Conservation (phyloP, 2,329 filamentous ascomycete species). For the Calonectria pseudoreteaudii region DNA sequence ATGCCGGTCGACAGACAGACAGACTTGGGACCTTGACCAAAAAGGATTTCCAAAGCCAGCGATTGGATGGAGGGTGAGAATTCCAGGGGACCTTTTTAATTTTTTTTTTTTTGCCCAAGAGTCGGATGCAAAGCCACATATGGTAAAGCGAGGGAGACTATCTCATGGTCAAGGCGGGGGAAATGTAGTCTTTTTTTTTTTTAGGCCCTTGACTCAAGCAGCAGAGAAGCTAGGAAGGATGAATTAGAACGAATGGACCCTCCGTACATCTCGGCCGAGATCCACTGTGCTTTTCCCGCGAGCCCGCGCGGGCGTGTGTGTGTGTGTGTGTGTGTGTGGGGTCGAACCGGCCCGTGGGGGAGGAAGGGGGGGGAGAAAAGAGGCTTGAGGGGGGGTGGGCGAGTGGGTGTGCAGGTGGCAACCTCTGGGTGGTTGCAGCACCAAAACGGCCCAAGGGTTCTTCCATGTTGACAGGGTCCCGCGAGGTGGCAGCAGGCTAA, state of each 20-base stretch:
- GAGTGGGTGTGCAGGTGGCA: not conserved
- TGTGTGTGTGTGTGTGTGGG: not conserved
- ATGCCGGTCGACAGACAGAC: not conserved
- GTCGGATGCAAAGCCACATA: slow-evolving; percentile 3
- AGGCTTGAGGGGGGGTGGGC: not conserved
- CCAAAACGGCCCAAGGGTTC: not conserved
- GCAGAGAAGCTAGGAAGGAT: not conserved
- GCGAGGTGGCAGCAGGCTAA: not conserved
- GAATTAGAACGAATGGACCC: not conserved
- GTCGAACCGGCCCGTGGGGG: not conserved
- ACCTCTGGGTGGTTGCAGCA: not conserved
- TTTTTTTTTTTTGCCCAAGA: too few species aligned
- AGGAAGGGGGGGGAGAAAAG: not conserved
- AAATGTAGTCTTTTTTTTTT: too few species aligned
- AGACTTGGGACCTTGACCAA: not conserved
- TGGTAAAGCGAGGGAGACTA: not conserved
- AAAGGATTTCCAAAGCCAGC: not conserved
- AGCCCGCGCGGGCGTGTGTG: too few species aligned
- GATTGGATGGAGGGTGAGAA: not conserved
- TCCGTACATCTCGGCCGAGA: slow-evolving; percentile 8
- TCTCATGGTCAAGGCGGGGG: not conserved
- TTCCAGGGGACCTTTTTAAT: not conserved
- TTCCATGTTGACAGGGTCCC: not conserved
- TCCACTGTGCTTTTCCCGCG: not conserved
- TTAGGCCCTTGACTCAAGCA: not conserved